Evolutionary conservation across 306 rosid species (phyloP).

Genomic region (Alnus glutinosa): DNA sequence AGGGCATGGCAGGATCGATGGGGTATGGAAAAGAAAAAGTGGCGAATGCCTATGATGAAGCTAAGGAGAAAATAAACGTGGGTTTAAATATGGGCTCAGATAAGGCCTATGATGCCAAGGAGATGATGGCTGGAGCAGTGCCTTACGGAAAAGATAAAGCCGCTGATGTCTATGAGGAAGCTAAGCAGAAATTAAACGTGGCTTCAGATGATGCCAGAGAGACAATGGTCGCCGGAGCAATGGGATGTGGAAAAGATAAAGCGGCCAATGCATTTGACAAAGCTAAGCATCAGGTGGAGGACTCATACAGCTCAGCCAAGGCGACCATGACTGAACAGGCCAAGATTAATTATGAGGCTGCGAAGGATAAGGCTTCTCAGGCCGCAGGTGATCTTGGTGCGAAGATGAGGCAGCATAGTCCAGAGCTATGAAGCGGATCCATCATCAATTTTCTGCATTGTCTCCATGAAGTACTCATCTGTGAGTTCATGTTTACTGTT

Average conservation of each 20-base stretch:
- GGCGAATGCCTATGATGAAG: constrained; percentile 15
- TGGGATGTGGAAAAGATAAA: constrained; percentile 23
- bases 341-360: constrained; percentile 46
- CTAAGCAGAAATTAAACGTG: constrained; percentile 12
- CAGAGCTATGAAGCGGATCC: constrained; percentile 32
- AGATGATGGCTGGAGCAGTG: constrained; percentile 5
- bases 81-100: constrained; percentile 13
- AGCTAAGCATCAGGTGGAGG: constrained; percentile 31
- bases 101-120: constrained; percentile 25
- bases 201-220: constrained; percentile 28
- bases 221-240: constrained; percentile 2
- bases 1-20: constrained; percentile 12
- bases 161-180: constrained; percentile 33
- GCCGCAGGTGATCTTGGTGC: constrained; percentile 59
- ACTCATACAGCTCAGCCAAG: constrained; percentile 28
- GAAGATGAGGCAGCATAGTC: constrained; percentile 39
- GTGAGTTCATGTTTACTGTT: constrained; percentile 20
- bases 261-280: constrained; percentile 25
- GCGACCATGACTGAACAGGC: constrained; percentile 34
- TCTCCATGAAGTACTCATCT: constrained; percentile 16
- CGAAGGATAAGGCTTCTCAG: constrained; percentile 62
- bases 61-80: constrained; percentile 13
- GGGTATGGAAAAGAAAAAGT: constrained; percentile 24
- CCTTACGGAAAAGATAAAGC: constrained; percentile 28
- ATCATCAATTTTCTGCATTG: constrained; percentile 1